phyloP scores from a whole-genome alignment of 2,329 filamentous ascomycete species.

The Monilinia fructigena region DNA sequence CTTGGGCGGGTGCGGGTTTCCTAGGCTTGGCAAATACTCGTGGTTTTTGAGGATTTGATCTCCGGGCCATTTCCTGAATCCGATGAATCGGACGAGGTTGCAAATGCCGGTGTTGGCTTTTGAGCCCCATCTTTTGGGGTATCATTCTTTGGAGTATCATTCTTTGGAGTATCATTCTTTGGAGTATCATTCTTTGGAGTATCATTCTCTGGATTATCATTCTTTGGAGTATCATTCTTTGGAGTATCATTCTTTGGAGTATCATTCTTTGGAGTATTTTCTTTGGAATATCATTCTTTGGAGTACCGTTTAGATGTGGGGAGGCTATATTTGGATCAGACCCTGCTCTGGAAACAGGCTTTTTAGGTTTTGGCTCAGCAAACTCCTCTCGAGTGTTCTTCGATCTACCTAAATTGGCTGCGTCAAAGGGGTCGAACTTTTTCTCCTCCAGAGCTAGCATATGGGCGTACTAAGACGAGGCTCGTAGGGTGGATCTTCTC shows the following conservation, averaged over 20 bases:
- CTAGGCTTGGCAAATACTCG: conserved; percentile 25
- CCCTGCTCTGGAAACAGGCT: conserved; percentile 32
- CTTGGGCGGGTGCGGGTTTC: conserved; percentile 15
- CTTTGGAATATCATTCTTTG: not conserved
- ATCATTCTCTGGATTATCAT: conserved; percentile 22
- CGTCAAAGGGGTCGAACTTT: conserved; percentile 60
- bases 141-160: not conserved
- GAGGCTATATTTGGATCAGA: conserved; percentile 36
- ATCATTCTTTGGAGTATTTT: conserved; percentile 24
- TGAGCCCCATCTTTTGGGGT: conserved; percentile 24
- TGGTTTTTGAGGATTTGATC: conserved; percentile 14
- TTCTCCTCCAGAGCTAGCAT: conserved; percentile 56
- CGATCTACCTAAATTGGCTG: conserved; percentile 37
- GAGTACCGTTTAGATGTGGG: conserved; percentile 28
- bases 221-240: not conserved
- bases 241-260: conserved; percentile 18
- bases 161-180: conserved; percentile 22
- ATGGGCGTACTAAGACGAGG: conserved; percentile 59
- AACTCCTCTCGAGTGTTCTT: conserved; percentile 36
- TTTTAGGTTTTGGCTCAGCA: conserved; percentile 10
- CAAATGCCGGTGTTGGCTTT: conserved; percentile 20
- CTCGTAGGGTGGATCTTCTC: conserved; percentile 42
- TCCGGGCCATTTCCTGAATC: conserved; percentile 25
- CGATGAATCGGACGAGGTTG: conserved; percentile 19
- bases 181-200: not conserved